A percentile compares a stretch with the other conserved stretches of the same genome.
These are phyloP conservation scores for Tuber brumale DNA, from an alignment of 495 filamentous ascomycete species.

Conservation along the genomic window DNA sequence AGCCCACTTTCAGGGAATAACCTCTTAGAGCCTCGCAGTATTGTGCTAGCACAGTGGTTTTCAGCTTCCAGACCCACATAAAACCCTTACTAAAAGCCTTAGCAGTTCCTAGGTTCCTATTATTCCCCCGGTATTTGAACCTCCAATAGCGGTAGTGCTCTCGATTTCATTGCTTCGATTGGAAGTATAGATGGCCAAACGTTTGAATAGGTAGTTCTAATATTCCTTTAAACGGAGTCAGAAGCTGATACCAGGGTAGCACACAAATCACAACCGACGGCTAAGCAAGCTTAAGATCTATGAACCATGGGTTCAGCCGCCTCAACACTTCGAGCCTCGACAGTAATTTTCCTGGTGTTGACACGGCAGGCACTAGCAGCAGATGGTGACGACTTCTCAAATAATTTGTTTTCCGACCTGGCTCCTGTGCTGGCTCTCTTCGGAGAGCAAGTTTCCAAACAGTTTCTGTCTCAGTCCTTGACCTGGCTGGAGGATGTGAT, in stretches of 20 bases:
- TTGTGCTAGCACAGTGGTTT: no score
- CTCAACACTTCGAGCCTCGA: not conserved
- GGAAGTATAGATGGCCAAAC: not conserved
- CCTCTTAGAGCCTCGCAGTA: no score
- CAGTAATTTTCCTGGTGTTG: not conserved
- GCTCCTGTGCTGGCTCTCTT: conserved; percentile 26
- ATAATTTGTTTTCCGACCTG: conserved; percentile 20
- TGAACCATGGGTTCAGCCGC: not conserved
- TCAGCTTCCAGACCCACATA: no score
- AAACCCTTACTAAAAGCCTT: no score
- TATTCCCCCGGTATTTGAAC: no score
- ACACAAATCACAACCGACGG: not conserved
- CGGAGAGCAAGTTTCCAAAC: conserved; percentile 40
- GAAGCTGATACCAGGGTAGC: not conserved
- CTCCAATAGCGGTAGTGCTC: no score
- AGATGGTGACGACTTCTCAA: not conserved
- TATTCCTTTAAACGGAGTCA: not conserved
- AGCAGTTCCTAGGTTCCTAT: no score
- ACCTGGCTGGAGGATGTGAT: conserved; percentile 49
- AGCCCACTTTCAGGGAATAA: no score
- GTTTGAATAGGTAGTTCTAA: not conserved
- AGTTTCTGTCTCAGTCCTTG: conserved; percentile 51
- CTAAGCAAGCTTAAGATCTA: not conserved
- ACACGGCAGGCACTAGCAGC: not conserved
- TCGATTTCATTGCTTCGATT: not conserved